A percentile compares a stretch with the other conserved stretches of the same genome.
Evolutionary conservation across 768 basidiomycete species (phyloP).

Genomic region (Tricholomella constricta): DNA sequence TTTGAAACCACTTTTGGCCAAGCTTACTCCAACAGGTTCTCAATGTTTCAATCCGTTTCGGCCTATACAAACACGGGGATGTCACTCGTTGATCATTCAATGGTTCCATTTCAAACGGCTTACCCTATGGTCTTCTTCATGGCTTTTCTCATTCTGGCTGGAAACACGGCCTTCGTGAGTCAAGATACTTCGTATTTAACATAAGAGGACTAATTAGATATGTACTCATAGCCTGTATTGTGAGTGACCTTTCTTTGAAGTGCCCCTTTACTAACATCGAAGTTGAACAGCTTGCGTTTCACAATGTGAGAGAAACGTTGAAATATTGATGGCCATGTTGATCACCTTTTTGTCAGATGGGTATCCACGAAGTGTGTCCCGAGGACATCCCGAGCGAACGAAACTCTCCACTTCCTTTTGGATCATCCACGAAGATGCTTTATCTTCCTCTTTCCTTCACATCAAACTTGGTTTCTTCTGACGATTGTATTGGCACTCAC

Average conservation of each 20-base stretch:
- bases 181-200: background rate
- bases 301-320: constrained; percentile 61
- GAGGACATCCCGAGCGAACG: constrained; percentile 57
- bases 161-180: constrained; percentile 93
- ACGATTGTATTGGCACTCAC: constrained; percentile 67
- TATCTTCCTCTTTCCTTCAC: constrained; percentile 87
- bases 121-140: constrained; percentile 78
- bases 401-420: constrained; percentile 88
- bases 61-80: constrained; percentile 89
- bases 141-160: constrained; percentile 79
- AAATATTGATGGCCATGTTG: background rate
- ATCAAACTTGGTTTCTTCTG: constrained; percentile 91
- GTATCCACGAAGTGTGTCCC: constrained; percentile 62
- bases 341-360: constrained; percentile 59
- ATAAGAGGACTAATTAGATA: constrained; percentile 2
- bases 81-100: constrained; percentile 85
- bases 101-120: constrained; percentile 89
- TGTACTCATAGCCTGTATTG: constrained; percentile 74
- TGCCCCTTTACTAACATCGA: background rate
- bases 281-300: constrained; percentile 64
- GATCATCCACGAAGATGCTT: constrained; percentile 95
- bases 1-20: background rate
- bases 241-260: constrained; percentile 43
- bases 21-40: constrained; percentile 59
- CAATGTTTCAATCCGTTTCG: constrained; percentile 82